Percentiles rank a stretch among this genome's conserved stretches.
phyloP scores from a whole-genome alignment of 371 early-diverging fungal species.

The Rhizopus arrhizus region DNA sequence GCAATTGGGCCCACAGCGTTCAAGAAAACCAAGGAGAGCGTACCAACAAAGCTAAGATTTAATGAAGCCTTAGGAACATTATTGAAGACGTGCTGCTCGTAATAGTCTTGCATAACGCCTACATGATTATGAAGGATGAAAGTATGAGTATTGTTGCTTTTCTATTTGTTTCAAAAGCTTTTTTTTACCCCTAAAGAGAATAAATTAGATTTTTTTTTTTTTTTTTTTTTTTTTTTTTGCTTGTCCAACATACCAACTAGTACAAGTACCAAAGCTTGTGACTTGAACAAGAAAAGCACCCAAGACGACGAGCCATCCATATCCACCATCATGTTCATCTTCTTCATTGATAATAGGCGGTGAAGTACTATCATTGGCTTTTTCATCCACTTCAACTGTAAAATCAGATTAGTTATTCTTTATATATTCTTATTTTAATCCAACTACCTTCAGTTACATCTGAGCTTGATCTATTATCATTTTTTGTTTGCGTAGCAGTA shows the following conservation, averaged over 20 bases:
- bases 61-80: constrained; percentile 22
- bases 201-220: background rate
- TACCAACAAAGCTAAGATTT: constrained; percentile 45
- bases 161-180: background rate
- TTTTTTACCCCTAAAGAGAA: constrained; percentile 23
- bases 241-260: constrained; percentile 34
- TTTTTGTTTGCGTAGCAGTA: constrained; percentile 9
- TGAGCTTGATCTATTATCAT: constrained; percentile 3
- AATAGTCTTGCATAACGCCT: constrained; percentile 41
- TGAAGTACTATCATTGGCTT: background rate
- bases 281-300: constrained; percentile 62
- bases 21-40: constrained; percentile 34
- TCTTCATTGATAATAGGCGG: constrained; percentile 4
- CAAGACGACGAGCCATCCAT: constrained; percentile 64
- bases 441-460: constrained; percentile 14
- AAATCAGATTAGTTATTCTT: background rate
- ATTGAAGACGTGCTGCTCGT: constrained; percentile 26
- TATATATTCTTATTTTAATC: background rate
- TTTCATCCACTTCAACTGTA: constrained; percentile 3
- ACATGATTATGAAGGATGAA: background rate
- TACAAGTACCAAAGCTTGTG: constrained; percentile 52
- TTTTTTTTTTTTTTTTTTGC: background rate
- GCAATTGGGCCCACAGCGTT: constrained; percentile 37
- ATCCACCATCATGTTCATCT: constrained; percentile 55
- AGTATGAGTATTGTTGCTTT: too few relatives aligned